Evolutionary conservation across 164 flowering plant genomes (phyloP).

Genomic region (Euptelea pleiosperma): DNA sequence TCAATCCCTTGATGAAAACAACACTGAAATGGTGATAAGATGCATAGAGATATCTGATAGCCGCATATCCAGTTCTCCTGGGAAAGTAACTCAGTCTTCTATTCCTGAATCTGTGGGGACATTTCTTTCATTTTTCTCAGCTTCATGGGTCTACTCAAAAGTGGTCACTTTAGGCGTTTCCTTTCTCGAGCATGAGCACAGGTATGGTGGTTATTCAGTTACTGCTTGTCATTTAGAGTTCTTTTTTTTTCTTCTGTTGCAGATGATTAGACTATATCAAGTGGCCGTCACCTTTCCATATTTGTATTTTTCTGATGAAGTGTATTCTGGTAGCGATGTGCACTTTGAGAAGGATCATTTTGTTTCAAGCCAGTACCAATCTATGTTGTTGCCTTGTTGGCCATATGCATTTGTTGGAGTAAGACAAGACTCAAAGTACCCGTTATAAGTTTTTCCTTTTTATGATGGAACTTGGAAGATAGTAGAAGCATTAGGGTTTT

Average conservation of each 20-base stretch:
- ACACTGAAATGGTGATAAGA: conserved; percentile 43
- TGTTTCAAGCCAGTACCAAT: neutral
- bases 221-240: neutral
- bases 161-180: conserved; percentile 72
- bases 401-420: no score
- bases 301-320: neutral
- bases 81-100: conserved; percentile 19
- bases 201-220: conserved; percentile 34
- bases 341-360: neutral
- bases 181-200: conserved; percentile 65
- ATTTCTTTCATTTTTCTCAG: conserved; percentile 50
- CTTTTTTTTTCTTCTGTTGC: neutral
- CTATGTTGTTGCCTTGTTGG: no score
- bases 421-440: no score
- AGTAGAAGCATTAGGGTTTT: no score
- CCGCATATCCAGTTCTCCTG: conserved; percentile 30
- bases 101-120: conserved; percentile 29
- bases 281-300: neutral
- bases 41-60: conserved; percentile 66
- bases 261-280: neutral
- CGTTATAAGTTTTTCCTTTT: no score
- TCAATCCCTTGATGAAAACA: conserved; percentile 62
- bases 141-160: conserved; percentile 80
- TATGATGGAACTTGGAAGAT: no score
- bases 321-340: neutral